phyloP scores from a whole-genome alignment of 2,329 filamentous ascomycete species.

The Cryphonectria radicalis region DNA sequence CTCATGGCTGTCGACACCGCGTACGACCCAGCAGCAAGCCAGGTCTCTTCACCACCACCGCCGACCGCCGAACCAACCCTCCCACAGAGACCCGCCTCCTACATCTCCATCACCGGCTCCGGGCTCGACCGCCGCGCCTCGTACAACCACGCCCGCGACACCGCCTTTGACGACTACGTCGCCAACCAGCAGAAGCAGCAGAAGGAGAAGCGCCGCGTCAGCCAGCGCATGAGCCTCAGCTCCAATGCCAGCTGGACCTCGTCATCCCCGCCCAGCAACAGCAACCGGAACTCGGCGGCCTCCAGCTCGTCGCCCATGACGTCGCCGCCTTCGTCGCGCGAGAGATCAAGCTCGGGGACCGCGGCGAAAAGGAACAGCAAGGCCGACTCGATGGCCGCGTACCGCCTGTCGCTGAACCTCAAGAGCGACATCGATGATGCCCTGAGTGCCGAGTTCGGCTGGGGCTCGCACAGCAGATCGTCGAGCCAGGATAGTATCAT shows the following conservation, averaged over 20 bases:
- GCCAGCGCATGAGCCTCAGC: constrained; percentile 20
- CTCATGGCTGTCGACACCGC: constrained; percentile 23
- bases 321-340: constrained; percentile 22
- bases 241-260: constrained; percentile 3
- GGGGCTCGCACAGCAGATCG: constrained; percentile 32
- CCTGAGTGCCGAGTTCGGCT: constrained; percentile 41
- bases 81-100: constrained; percentile 20
- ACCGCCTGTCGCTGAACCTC: constrained; percentile 27
- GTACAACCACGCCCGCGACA: constrained; percentile 38
- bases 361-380: neutral
- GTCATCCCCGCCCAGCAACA: neutral
- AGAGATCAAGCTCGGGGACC: constrained; percentile 1
- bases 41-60: neutral
- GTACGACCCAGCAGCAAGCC: constrained; percentile 16
- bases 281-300: constrained; percentile 7
- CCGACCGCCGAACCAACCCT: constrained; percentile 7
- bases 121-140: constrained; percentile 21
- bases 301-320: neutral
- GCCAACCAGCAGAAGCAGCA: constrained; percentile 1
- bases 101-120: constrained; percentile 21
- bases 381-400: constrained; percentile 12
- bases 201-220: constrained; percentile 22
- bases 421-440: constrained; percentile 39
- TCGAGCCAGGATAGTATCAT: constrained; percentile 36
- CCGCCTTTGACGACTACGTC: constrained; percentile 35